Evolutionary conservation across 192 early-diverging fungal species (phyloP).

Genomic region (Linnemannia elongata): DNA sequence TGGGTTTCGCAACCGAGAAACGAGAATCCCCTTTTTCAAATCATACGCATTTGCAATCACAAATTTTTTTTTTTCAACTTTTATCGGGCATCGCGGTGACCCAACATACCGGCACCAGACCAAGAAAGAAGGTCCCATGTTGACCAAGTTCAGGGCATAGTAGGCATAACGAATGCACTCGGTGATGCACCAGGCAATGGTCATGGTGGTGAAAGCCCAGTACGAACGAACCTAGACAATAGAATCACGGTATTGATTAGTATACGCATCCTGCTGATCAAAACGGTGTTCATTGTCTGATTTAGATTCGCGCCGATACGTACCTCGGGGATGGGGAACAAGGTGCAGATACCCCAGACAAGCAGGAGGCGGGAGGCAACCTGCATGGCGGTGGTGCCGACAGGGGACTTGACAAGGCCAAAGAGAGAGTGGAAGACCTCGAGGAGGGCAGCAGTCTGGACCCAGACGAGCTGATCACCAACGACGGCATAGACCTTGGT

Average conservation of each 20-base stretch:
- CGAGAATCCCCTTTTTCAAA: neutral
- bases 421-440: constrained; percentile 73
- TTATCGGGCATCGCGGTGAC: constrained; percentile 1
- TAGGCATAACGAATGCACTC: constrained; percentile 94
- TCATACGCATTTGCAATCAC: constrained; percentile 9
- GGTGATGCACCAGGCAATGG: constrained; percentile 91
- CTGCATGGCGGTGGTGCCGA: constrained; percentile 87
- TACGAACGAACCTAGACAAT: constrained; percentile 68
- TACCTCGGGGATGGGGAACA: constrained; percentile 76
- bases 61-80: neutral
- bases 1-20: constrained; percentile 9
- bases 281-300: neutral
- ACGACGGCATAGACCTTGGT: constrained; percentile 72
- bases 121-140: constrained; percentile 67
- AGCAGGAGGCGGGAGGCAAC: constrained; percentile 89
- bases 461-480: constrained; percentile 73
- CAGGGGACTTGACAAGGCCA: constrained; percentile 87
- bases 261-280: neutral
- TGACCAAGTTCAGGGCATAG: constrained; percentile 83
- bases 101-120: constrained; percentile 69
- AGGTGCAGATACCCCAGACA: constrained; percentile 83
- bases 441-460: constrained; percentile 88
- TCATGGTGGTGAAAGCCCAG: constrained; percentile 84
- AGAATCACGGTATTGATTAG: neutral
- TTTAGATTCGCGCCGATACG: neutral